These are phyloP conservation scores for Solanum appendiculatum DNA, from an alignment of 257 asterid genomes.

Conservation along the genomic window DNA sequence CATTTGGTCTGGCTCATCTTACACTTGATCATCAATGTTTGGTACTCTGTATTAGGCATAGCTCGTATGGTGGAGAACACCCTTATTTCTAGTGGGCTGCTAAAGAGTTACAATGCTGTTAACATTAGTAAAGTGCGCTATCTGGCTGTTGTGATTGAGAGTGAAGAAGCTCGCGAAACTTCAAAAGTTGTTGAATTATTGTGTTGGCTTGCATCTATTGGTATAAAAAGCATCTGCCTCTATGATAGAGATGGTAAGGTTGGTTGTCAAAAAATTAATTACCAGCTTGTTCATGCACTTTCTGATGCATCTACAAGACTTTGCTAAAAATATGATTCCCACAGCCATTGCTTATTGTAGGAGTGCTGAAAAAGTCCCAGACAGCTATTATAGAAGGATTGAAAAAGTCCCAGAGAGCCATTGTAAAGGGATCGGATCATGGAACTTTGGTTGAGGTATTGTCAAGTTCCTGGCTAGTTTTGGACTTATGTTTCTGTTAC, in stretches of 20 bases:
- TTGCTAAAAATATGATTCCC: neutral
- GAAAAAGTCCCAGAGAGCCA: conserved; percentile 50
- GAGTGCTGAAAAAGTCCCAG: conserved; percentile 70
- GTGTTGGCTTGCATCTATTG: conserved; percentile 62
- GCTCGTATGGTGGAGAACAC: conserved; percentile 50
- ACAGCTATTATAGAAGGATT: conserved; percentile 45
- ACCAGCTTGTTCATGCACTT: neutral
- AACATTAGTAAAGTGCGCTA: conserved; percentile 59
- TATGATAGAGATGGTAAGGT: conserved; percentile 76
- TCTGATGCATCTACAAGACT: neutral
- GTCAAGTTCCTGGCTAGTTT: conserved; percentile 3
- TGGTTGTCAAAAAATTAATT: neutral
- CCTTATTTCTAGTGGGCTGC: conserved; percentile 55
- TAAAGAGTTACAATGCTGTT: conserved; percentile 40
- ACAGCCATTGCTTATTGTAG: conserved; percentile 25
- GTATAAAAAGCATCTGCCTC: conserved; percentile 60
- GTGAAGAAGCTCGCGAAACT: conserved; percentile 72
- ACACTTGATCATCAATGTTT: conserved; percentile 57
- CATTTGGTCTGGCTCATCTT: conserved; percentile 47
- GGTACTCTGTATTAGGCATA: conserved; percentile 45
- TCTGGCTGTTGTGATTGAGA: conserved; percentile 85
- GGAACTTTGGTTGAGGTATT: conserved; percentile 38
- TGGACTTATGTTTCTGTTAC: neutral
- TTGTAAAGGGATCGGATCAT: conserved; percentile 29
- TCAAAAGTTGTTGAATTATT: conserved; percentile 56